Conservation (phyloP, 371 early-diverging fungal species). For the Mortierella sp. region DNA sequence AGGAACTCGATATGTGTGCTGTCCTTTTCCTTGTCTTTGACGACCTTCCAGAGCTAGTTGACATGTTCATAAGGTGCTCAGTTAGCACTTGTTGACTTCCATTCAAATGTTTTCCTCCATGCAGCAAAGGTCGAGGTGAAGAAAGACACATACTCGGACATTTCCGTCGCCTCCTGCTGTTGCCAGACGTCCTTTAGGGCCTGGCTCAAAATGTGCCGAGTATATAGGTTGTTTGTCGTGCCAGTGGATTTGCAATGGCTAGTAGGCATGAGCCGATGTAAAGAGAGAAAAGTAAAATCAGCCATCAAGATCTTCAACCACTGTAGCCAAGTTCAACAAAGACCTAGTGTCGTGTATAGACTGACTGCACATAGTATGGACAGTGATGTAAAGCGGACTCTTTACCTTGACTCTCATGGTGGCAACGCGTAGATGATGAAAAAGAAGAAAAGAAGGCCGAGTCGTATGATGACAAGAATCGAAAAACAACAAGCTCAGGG, state of each 20-base stretch:
- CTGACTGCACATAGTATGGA: not conserved
- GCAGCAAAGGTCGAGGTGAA: not conserved
- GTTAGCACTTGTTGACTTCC: not conserved
- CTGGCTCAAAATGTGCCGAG: conserved; percentile 91
- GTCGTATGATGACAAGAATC: not conserved
- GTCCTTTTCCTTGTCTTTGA: conserved; percentile 55
- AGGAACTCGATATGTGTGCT: conserved; percentile 83
- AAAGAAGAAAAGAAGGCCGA: not conserved
- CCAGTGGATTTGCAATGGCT: conserved; percentile 93
- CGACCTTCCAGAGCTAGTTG: conserved; percentile 79
- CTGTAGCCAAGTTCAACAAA: not conserved
- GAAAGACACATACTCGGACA: conserved; percentile 75
- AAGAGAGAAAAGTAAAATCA: not conserved
- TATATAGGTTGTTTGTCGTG: conserved; percentile 93
- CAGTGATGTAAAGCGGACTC: not conserved
- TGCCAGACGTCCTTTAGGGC: conserved; percentile 75
- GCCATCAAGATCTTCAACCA: not conserved
- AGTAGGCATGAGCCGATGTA: not conserved
- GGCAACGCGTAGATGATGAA: conserved; percentile 5
- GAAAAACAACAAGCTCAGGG: conserved; percentile 1
- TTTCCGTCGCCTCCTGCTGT: conserved; percentile 94
- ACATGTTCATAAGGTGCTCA: not conserved
- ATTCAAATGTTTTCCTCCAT: not conserved
- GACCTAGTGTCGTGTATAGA: not conserved
- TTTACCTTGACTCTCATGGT: conserved; percentile 54